Conservation (phyloP, 2,329 filamentous ascomycete species). For the Monosporascus cannonballus region DNA sequence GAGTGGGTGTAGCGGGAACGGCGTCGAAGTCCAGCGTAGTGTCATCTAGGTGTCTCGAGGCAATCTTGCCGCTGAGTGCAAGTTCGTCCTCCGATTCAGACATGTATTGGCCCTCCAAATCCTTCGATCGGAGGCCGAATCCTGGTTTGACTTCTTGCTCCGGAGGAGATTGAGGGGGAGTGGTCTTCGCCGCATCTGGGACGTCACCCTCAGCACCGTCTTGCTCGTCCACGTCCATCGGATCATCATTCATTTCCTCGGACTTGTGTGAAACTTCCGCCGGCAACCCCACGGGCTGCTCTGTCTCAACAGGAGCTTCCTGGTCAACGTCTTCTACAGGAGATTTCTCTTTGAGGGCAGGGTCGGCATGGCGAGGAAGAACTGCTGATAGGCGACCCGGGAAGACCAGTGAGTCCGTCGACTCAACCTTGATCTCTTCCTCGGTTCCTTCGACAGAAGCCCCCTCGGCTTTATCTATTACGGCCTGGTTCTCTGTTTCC, state of each 20-base stretch:
- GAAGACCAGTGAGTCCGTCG: conserved; percentile 33
- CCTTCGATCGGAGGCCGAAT: conserved; percentile 43
- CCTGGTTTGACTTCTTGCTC: conserved; percentile 18
- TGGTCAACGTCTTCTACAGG: conserved; percentile 8
- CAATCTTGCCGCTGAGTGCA: conserved; percentile 24
- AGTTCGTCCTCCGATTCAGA: conserved; percentile 53
- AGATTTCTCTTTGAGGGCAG: conserved; percentile 27
- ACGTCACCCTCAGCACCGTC: conserved; percentile 13
- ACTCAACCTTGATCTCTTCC: conserved; percentile 26
- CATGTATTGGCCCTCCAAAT: conserved; percentile 35
- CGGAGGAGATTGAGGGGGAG: conserved; percentile 24
- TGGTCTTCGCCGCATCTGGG: conserved; percentile 13
- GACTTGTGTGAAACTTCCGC: not conserved
- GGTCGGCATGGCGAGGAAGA: conserved; percentile 37
- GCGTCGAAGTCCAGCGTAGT: conserved; percentile 21
- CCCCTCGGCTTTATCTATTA: conserved; percentile 27
- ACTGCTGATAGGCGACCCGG: conserved; percentile 40
- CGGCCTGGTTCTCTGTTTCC: conserved; percentile 18
- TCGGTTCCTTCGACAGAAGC: conserved; percentile 17
- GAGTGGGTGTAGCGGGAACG: conserved; percentile 38
- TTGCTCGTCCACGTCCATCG: conserved; percentile 24
- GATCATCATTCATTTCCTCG: conserved; percentile 6
- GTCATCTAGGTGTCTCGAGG: conserved; percentile 18
- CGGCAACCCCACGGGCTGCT: not conserved
- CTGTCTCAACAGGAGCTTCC: conserved; percentile 2